phyloP scores from a whole-genome alignment of 2,329 filamentous ascomycete genomes.

The Penicillium sp. region DNA sequence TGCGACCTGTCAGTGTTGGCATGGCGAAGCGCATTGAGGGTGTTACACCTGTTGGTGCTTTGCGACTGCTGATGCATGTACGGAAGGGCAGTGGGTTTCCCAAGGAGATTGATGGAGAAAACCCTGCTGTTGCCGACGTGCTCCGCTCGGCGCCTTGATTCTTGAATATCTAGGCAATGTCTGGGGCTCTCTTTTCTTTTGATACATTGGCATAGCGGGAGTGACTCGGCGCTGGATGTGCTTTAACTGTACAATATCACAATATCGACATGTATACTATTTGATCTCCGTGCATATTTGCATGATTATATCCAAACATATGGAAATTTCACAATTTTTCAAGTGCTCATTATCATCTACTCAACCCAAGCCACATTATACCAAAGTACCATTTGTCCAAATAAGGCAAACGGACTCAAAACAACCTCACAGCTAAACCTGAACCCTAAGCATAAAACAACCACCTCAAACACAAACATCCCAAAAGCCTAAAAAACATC shows the following conservation, averaged over 20 bases:
- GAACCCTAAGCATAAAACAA: background rate
- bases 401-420: background rate
- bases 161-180: too few relatives aligned
- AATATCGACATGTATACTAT: slow-evolving; percentile 10
- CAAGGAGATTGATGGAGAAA: slow-evolving; percentile 11
- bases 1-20: slow-evolving; percentile 78
- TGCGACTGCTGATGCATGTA: slow-evolving; percentile 45
- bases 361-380: background rate
- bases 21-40: slow-evolving; percentile 89
- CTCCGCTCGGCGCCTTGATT: slow-evolving; percentile 18
- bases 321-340: background rate
- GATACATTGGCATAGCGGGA: slow-evolving; percentile 20
- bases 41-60: slow-evolving; percentile 48
- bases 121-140: slow-evolving; percentile 11
- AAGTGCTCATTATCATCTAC: background rate
- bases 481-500: background rate
- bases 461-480: background rate
- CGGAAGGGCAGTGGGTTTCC: slow-evolving; percentile 27
- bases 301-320: background rate
- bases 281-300: background rate
- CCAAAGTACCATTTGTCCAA: background rate
- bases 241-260: slow-evolving; percentile 9
- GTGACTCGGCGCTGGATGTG: slow-evolving; percentile 14
- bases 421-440: background rate
- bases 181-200: slow-evolving; percentile 2